Percentiles rank a stretch among this genome's conserved stretches.
These are phyloP conservation scores for Phytopythium litorale DNA, from an alignment of 352 stramenopile genomes.

Conservation along the genomic window DNA sequence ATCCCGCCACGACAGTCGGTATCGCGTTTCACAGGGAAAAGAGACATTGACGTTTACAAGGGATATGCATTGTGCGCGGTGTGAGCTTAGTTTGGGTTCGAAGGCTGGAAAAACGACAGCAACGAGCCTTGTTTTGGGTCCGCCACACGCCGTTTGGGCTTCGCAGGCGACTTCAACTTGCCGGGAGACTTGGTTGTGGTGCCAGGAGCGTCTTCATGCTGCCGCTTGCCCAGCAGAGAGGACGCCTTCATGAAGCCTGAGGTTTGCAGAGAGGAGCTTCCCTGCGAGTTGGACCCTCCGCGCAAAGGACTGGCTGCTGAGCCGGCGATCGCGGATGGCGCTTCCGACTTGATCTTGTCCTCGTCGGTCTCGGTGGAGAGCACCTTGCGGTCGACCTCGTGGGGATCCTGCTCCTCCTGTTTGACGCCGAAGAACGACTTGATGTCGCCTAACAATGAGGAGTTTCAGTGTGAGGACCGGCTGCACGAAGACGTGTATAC, in stretches of 20 bases:
- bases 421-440: slow-evolving; percentile 62
- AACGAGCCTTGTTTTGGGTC: slow-evolving; percentile 41
- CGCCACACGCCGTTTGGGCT: slow-evolving; percentile 1
- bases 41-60: background rate
- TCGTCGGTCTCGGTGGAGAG: slow-evolving; percentile 16
- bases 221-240: slow-evolving; percentile 40
- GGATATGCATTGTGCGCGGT: background rate
- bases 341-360: slow-evolving; percentile 10
- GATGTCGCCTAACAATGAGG: slow-evolving; percentile 41
- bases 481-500: too few species aligned
- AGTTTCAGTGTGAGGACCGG: too few species aligned
- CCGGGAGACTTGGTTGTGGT: slow-evolving; percentile 11
- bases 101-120: slow-evolving; percentile 41
- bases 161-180: slow-evolving; percentile 9
- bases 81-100: slow-evolving; percentile 23
- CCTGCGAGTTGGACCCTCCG: background rate
- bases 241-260: slow-evolving; percentile 41
- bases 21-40: slow-evolving; percentile 11
- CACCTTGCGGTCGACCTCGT: slow-evolving; percentile 1
- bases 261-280: background rate
- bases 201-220: background rate
- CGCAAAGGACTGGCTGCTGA: background rate
- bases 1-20: slow-evolving; percentile 8
- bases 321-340: background rate
- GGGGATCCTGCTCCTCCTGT: slow-evolving; percentile 22